Evolutionary conservation across 2,329 filamentous ascomycete species (phyloP), one percentile per base, ranked within the genome.

Genomic region (Colletotrichum euphorbiae): DNA sequence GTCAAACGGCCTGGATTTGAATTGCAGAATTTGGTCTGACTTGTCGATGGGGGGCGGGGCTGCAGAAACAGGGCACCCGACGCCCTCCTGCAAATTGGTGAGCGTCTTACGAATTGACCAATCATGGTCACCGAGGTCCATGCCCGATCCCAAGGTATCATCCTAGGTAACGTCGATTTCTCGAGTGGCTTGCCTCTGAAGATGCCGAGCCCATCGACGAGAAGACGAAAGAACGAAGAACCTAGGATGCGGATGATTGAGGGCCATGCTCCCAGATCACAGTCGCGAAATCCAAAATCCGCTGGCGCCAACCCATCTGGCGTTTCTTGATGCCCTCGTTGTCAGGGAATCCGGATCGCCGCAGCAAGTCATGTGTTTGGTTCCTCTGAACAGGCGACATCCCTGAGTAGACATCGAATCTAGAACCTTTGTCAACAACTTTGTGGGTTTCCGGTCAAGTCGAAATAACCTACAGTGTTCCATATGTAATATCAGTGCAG

Each of bases 381-480:
- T 17, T 31, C 31, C 21, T 40, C n/a, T 40, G 17, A 54, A 19
- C 33, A 54, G 51, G 51, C 51, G 51, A 36, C 31, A 54, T 19
- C 33, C 51, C 46, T n/a, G 58, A 15, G n/a, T 13, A 48, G 13
- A 21, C 43, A 31, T 57, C 5, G 15, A n/a, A 21, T 36, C 65
- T 64, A 19, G 33, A 55, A 17, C 31, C 17, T 54, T 17, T 48
- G 42, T 66, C 33, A 56, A 31, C n/a, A 17, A 38, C 11, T 19
- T 33, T 68, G 17, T n/a, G 38, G 31, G n/a, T 11, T 28, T 54
- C 33, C 42, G 61, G 21, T 67, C 45, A 51, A 42, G 62, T 67
- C 40, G 38, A 56, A 62, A 57, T 67, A 67, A 67, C 55, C 55
- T 60, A 66, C 61, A 36, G 38, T 50, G 42, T 46, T 42, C 62